phyloP scores from a whole-genome alignment of 2,329 filamentous ascomycete genomes.

The Paraconiothyrium brasiliense region DNA sequence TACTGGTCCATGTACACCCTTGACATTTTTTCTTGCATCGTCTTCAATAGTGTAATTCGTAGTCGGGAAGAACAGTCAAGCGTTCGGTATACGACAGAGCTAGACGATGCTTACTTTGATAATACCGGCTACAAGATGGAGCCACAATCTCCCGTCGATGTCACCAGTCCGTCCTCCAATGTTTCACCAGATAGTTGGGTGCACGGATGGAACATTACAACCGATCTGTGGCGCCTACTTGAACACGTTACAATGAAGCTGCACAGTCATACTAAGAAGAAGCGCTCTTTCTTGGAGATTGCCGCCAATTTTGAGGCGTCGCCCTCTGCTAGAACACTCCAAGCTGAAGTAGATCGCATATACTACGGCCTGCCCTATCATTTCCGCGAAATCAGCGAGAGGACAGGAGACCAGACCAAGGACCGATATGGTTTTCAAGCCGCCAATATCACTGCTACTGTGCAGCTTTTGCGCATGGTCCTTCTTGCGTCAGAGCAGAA shows the following conservation, averaged over 20 bases:
- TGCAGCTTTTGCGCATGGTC: slow-evolving; percentile 60
- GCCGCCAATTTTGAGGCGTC: slow-evolving; percentile 27
- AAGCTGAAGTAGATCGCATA: slow-evolving; percentile 19
- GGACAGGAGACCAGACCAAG: slow-evolving; percentile 38
- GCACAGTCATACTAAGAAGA: slow-evolving; percentile 30
- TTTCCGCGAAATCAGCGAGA: slow-evolving; percentile 39
- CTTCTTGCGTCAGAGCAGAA: slow-evolving; percentile 45
- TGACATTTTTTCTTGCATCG: slow-evolving; percentile 64
- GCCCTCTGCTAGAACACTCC: slow-evolving; percentile 35
- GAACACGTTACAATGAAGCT: slow-evolving; percentile 54
- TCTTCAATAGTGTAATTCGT: slow-evolving; percentile 60
- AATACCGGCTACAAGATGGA: background rate
- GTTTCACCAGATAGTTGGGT: slow-evolving; percentile 56
- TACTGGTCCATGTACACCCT: slow-evolving; percentile 68
- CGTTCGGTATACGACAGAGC: slow-evolving; percentile 60
- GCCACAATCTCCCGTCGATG: slow-evolving; percentile 19
- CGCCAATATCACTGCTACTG: slow-evolving; percentile 60
- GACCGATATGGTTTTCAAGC: slow-evolving; percentile 60
- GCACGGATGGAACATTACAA: slow-evolving; percentile 66
- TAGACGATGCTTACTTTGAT: slow-evolving; percentile 57
- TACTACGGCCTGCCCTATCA: slow-evolving; percentile 24
- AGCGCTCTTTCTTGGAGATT: slow-evolving; percentile 15
- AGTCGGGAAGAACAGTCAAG: slow-evolving; percentile 58
- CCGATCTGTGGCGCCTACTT: slow-evolving; percentile 65
- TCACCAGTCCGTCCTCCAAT: slow-evolving; percentile 26